Evolutionary conservation across 2,329 filamentous ascomycete genomes (phyloP).

Genomic region (Alternaria consortialis): DNA sequence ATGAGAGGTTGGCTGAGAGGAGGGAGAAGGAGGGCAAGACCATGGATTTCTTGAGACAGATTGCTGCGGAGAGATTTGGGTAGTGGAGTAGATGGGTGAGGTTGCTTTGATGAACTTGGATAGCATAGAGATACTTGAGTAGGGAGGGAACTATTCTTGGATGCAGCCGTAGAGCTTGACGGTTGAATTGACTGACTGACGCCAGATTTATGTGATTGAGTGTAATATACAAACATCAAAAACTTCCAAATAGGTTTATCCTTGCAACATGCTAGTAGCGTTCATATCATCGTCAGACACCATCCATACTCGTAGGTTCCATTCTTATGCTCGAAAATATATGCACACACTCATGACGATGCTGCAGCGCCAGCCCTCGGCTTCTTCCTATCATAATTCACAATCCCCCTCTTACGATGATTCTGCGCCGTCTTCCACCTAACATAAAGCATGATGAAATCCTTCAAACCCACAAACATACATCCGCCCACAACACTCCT

Average conservation of each 20-base stretch:
- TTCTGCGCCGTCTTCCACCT: constrained; percentile 60
- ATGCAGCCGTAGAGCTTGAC: not conserved
- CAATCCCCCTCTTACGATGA: constrained; percentile 56
- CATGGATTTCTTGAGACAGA: constrained; percentile 78
- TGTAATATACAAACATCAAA: not conserved
- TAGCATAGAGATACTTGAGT: not conserved
- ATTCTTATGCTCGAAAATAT: not conserved
- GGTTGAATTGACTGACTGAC: not conserved
- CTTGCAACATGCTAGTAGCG: not conserved
- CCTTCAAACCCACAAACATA: constrained; percentile 84
- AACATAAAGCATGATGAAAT: constrained; percentile 68
- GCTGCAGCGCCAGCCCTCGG: not conserved
- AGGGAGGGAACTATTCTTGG: not conserved
- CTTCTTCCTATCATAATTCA: constrained; percentile 48
- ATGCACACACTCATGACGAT: not conserved
- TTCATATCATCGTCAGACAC: not conserved
- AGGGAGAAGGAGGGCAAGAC: constrained; percentile 82
- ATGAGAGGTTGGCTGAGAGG: constrained; percentile 75
- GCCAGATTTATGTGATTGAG: not conserved
- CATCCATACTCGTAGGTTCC: not conserved
- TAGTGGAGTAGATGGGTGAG: not conserved
- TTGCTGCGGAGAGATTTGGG: constrained; percentile 77
- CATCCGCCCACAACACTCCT: constrained; percentile 88
- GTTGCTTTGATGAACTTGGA: not conserved
- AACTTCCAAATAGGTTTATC: not conserved